Evolutionary conservation across 2,329 filamentous ascomycete genomes (phyloP), one percentile per base, ranked within the genome.

Genomic region (Ilyonectria robusta): DNA sequence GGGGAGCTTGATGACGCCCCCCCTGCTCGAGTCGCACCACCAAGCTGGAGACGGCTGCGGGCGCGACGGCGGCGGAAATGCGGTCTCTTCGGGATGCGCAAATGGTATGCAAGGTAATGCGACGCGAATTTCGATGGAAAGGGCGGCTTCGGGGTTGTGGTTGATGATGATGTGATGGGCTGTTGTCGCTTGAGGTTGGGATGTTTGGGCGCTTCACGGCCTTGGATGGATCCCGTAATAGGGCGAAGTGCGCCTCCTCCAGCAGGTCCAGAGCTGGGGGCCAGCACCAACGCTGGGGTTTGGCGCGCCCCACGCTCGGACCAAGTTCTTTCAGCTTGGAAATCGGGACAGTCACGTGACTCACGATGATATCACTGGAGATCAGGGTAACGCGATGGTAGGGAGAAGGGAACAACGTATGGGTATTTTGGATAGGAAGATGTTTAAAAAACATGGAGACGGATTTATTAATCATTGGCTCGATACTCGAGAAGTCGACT

Each of bases 111-210:
- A 31, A 51, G 57, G 50, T 60, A 31, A 67, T 63, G 72, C 72
- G 66, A 76, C 72, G 74, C 62, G 73, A 71, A 31, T 56, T 75
- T 74, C 70, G 79, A 81, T 81, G 77, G 56, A 77, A 72, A 62
- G 66, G 63, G 68, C 42, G 11, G 68, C 23, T 64, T 66, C 62
- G 67, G 59, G 73, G 66, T 70, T 60, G 73, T 75, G 67, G 61
- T 75, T 75, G 76, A 77, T 78, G 74, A 47, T 69, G 58, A 51
- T 51, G 55, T 68, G 67, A 70, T 72, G 69, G 64, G 55, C 63
- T 62, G 69, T 64, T 73, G 68, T 69, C 68, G 72, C 60, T 69
- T 67, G 70, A 63, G 61, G 66, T 73, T 75, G 71, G 40, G 62
- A 72, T 70, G 72, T 75, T 71, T 71, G 62, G 72, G 70, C 71